phyloP scores from a whole-genome alignment of 371 early-diverging fungal species.

The Mortierella sp. region DNA sequence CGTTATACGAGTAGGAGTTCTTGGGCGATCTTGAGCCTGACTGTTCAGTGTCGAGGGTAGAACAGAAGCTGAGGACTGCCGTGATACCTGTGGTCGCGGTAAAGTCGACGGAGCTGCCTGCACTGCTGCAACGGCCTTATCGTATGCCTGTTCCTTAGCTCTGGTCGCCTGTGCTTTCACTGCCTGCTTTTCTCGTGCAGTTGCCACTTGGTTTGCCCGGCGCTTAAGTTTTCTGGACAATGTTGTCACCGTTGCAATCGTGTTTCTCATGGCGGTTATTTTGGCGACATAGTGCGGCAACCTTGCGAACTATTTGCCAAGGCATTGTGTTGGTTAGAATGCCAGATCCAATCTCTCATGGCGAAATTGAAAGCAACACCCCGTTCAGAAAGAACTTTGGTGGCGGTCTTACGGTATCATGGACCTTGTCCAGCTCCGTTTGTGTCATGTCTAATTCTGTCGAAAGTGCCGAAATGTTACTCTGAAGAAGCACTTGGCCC shows the following conservation, averaged over 20 bases:
- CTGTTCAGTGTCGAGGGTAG: neutral
- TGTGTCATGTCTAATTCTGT: conserved; percentile 31
- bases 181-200: conserved; percentile 43
- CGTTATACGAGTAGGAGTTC: neutral
- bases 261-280: conserved; percentile 41
- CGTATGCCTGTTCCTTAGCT: conserved; percentile 52
- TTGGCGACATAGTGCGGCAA: conserved; percentile 52
- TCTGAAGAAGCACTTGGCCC: conserved; percentile 36
- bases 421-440: conserved; percentile 32
- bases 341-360: too few species aligned
- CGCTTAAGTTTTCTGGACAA: conserved; percentile 39
- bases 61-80: neutral
- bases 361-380: too few species aligned
- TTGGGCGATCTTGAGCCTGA: neutral
- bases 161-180: conserved; percentile 23
- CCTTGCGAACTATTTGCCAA: conserved; percentile 32
- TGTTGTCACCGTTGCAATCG: conserved; percentile 20
- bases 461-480: conserved; percentile 30
- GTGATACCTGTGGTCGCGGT: conserved; percentile 5
- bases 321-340: too few species aligned
- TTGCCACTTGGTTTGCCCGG: conserved; percentile 32
- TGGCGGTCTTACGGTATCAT: conserved; percentile 31
- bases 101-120: conserved; percentile 4
- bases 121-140: conserved; percentile 42
- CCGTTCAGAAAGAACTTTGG: neutral